A percentile compares a stretch with the other conserved stretches of the same genome.
Conservation (phyloP, 2,329 filamentous ascomycete genomes). For the Xylariaceae sp. region DNA sequence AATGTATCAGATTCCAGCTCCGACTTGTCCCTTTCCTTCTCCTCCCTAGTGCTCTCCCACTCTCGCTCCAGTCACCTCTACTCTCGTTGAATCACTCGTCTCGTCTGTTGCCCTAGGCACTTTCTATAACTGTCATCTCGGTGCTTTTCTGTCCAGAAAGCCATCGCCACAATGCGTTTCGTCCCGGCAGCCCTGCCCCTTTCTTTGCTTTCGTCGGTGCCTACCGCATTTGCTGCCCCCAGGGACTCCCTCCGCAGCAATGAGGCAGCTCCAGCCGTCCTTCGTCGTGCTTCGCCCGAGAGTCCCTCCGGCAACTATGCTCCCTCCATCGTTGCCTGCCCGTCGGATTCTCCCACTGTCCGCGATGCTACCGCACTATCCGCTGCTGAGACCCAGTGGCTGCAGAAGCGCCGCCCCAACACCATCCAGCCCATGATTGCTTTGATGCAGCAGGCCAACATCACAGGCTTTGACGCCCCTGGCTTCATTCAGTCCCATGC, state of each 20-base stretch:
- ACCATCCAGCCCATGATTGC: slow-evolving; percentile 69
- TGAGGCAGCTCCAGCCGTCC: slow-evolving; percentile 14
- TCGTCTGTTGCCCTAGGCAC: background rate
- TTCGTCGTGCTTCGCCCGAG: slow-evolving; percentile 37
- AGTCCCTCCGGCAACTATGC: slow-evolving; percentile 58
- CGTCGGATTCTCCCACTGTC: slow-evolving; percentile 61
- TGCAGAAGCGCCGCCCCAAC: slow-evolving; percentile 63
- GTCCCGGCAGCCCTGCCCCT: slow-evolving; percentile 19
- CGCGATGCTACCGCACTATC: slow-evolving; percentile 61
- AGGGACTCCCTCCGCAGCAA: background rate
- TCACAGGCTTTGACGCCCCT: slow-evolving; percentile 57
- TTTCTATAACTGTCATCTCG: background rate
- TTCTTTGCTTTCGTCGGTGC: slow-evolving; percentile 23
- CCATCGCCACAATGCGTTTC: slow-evolving; percentile 22
- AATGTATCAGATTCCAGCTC: background rate
- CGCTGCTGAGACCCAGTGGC: slow-evolving; percentile 66
- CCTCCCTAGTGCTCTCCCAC: background rate
- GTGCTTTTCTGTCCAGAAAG: background rate
- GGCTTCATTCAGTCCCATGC: slow-evolving; percentile 61
- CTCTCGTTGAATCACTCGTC: background rate
- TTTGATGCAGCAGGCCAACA: slow-evolving; percentile 67
- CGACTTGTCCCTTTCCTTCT: background rate
- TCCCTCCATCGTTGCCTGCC: slow-evolving; percentile 64
- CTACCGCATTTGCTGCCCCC: slow-evolving; percentile 26
- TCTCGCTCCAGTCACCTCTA: background rate